Percentiles rank a stretch among this genome's conserved stretches.
Evolutionary conservation across 1,139 yeast genomes (phyloP).

Genomic region (Suhomyces bolitotheri): DNA sequence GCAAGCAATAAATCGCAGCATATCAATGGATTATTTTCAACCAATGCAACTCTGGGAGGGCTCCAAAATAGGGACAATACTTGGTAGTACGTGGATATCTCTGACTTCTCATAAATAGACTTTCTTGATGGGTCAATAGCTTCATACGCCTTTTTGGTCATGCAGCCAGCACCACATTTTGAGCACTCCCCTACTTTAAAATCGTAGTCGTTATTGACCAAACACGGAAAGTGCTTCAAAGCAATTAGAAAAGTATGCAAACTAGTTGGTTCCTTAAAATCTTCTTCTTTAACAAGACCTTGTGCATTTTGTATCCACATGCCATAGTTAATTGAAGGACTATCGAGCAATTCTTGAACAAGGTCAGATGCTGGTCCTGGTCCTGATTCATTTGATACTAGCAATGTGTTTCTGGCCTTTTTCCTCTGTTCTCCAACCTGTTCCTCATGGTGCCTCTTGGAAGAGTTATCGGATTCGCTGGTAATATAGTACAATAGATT

Average conservation of each 20-base stretch:
- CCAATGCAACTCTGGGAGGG: constrained; percentile 4
- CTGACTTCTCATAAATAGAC: constrained; percentile 22
- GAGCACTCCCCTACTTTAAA: constrained; percentile 34
- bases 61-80: constrained; percentile 24
- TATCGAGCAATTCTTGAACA: constrained; percentile 2
- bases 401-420: not conserved
- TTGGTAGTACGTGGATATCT: constrained; percentile 25
- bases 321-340: constrained; percentile 13
- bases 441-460: not conserved
- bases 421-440: not conserved
- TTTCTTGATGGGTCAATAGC: constrained; percentile 26
- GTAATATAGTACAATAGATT: constrained; percentile 11
- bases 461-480: constrained; percentile 1
- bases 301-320: constrained; percentile 29
- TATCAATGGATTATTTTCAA: constrained; percentile 27
- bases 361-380: not conserved
- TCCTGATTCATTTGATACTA: not conserved
- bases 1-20: constrained; percentile 46
- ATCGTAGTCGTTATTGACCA: constrained; percentile 35
- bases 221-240: constrained; percentile 47
- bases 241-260: constrained; percentile 38
- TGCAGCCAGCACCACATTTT: constrained; percentile 38
- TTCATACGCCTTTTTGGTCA: constrained; percentile 25
- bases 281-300: not conserved
- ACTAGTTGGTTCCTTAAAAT: constrained; percentile 9